Evolutionary conservation across 1,284 basidiomycete species (phyloP).

Genomic region (Anthracocystis walkeri): DNA sequence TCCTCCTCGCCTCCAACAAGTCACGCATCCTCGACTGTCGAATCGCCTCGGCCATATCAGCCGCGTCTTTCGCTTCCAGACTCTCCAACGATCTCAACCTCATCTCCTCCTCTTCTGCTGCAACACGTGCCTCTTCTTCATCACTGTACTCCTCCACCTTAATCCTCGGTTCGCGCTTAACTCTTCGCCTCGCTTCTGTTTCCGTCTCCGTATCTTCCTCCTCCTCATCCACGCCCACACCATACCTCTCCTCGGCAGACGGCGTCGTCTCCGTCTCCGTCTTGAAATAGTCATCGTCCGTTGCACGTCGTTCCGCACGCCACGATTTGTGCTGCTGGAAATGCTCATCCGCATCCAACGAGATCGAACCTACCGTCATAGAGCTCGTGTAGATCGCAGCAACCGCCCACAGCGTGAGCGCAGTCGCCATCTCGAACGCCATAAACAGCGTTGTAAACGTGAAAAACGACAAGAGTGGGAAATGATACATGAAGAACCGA

Average conservation of each 20-base stretch:
- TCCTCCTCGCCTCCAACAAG: conserved; percentile 45
- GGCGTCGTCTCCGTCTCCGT: conserved; percentile 18
- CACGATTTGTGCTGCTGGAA: conserved; percentile 25
- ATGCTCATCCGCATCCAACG: conserved; percentile 41
- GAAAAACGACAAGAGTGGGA: conserved; percentile 61
- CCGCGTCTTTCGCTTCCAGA: conserved; percentile 43
- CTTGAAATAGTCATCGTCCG: conserved; percentile 10
- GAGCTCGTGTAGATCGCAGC: conserved; percentile 59
- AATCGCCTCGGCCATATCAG: conserved; percentile 47
- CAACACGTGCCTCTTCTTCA: background rate
- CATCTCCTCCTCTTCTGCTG: conserved; percentile 17
- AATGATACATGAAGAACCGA: conserved; percentile 65
- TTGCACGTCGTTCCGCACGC: conserved; percentile 1
- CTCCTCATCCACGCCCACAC: conserved; percentile 12
- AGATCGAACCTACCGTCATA: conserved; percentile 22
- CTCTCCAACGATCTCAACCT: conserved; percentile 46
- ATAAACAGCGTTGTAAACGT: conserved; percentile 63
- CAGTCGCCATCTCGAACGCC: conserved; percentile 61
- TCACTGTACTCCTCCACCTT: conserved; percentile 37
- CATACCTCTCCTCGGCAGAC: conserved; percentile 17
- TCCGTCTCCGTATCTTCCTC: conserved; percentile 46
- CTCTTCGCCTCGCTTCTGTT: conserved; percentile 25
- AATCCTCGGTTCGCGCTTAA: conserved; percentile 30
- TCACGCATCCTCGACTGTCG: conserved; percentile 48
- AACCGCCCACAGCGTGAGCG: conserved; percentile 61